Evolutionary conservation across 1,284 basidiomycete genomes (phyloP), one percentile per base, ranked within the genome.

Genomic region (Mycosarcoma maydis): DNA sequence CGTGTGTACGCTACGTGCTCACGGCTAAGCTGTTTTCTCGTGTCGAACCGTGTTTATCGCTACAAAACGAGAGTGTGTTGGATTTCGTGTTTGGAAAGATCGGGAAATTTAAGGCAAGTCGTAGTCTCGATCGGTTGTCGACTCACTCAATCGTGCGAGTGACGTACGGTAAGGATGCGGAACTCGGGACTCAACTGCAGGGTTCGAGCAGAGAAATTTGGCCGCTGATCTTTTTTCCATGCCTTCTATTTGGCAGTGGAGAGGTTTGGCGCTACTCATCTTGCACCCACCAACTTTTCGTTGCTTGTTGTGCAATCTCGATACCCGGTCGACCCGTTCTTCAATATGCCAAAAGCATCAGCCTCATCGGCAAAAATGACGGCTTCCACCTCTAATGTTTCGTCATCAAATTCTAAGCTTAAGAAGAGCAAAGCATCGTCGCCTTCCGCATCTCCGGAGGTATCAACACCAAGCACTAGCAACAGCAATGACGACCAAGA

Each of bases 371-470:
- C 29, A 37, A 65, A 42, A 11, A 53, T 34, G 38, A n/a, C 27
- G 30, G 33, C 41, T 32, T 51, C 61, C 22, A 27, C 32, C 10
- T 54, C 61, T 1, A 41, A 6, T 0, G 22, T 50, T 30, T 53
- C 61, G 7, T 34, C 48, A 6, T 52, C 57, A 10, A 26, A 33
- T 14, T 39, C 38, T 29, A 57, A 53, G 41, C 30, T 36, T 22
- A 36, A 57, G 30, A 57, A 64, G 26, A 29, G 20, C 30, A 57
- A 49, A 29, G 32, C 50, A 7, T 46, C 42, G 30, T 46, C 61
- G n/a, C 53, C 47, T 9, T 46, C 48, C 8, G 27, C 42, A 22
- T 32, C 49, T 19, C 38, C 41, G 16, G 24, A 37, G 11, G 8
- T 30, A 11, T 50, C 52, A 4, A 40, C 5, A 29, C 43, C 22